Evolutionary conservation across 805 yeast species (phyloP), one percentile per base, ranked within the genome.

Genomic region (Starmerella scarabaei): DNA sequence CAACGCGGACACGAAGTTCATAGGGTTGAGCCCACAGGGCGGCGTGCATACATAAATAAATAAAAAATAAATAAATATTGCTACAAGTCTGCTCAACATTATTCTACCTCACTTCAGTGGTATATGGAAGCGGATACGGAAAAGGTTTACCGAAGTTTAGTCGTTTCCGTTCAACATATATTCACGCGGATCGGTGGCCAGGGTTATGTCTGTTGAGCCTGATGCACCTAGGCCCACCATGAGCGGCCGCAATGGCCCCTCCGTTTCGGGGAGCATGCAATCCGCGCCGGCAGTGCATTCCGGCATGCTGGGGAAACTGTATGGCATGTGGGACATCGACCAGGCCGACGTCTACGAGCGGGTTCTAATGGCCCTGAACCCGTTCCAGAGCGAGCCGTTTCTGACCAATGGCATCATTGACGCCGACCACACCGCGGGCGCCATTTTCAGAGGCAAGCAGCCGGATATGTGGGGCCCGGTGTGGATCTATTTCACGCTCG

Each of bases 401-500:
- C 32, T 58, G 17, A 41, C 43, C 18, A 36, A 43, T 36, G 56
- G 52, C 18, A 40, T 45, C 17, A 49, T 53, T 21, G 56, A 51
- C 24, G 42, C 43, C 19, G 47, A 44, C 26, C 35, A 37, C 18
- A 19, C 28, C 8, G 15, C 48, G 68, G 30, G 35, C 24, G 23
- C 37, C 33, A 42, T 49, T 5, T 49, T 64, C 49, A 64, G 65
- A 34, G 66, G 66, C 30, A 65, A 66, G 14, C 42, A 48, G 38
- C 73, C 78, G 3, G 97, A 86, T 53, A 61, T 86, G 38, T 88
- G 84, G 57, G 95, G 95, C 0, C 80, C 93, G 6, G 64, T 84
- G 16, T 86, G 97, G 97, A 75, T 86, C 33, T 80, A 88, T 11
- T 84, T 85, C 0, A 79, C 94, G 0, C 72, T 83, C 36, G 73